Conservation (phyloP, 768 basidiomycete species). For the Suillus discolor region DNA sequence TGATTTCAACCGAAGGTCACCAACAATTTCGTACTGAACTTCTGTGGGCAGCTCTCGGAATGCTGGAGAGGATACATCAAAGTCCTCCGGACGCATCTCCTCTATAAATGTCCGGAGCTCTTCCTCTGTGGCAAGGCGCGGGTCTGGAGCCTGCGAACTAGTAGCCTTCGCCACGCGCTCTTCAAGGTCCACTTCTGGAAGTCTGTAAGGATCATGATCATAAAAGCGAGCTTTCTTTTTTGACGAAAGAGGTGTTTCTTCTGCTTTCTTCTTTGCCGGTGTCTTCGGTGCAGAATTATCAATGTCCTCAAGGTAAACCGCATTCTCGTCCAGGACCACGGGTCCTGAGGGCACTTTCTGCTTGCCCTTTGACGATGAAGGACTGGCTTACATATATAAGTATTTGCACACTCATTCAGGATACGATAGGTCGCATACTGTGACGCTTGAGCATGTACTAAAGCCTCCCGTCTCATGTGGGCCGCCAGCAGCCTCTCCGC, state of each 20-base stretch:
- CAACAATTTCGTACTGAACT: slow-evolving; percentile 97
- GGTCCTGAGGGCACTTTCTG: slow-evolving; percentile 47
- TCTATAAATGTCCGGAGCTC: slow-evolving; percentile 93
- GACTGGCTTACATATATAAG: slow-evolving; percentile 15
- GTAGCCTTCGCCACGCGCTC: slow-evolving; percentile 64
- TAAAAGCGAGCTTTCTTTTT: slow-evolving; percentile 64
- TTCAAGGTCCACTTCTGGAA: slow-evolving; percentile 81
- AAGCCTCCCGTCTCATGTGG: slow-evolving; percentile 86
- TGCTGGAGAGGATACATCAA: slow-evolving; percentile 86
- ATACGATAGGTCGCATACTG: slow-evolving; percentile 37
- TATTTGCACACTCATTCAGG: background rate
- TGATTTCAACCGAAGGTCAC: slow-evolving; percentile 92
- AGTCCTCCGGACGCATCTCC: slow-evolving; percentile 93
- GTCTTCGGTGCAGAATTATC: slow-evolving; percentile 56
- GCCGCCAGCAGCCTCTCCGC: slow-evolving; percentile 94
- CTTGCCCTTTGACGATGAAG: slow-evolving; percentile 42
- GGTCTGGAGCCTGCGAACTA: slow-evolving; percentile 69
- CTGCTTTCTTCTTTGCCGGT: slow-evolving; percentile 36
- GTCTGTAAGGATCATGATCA: slow-evolving; percentile 90
- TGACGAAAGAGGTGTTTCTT: slow-evolving; percentile 46
- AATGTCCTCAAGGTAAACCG: slow-evolving; percentile 90
- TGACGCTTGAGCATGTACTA: slow-evolving; percentile 57
- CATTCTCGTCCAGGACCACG: slow-evolving; percentile 65
- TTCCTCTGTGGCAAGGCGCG: slow-evolving; percentile 93
- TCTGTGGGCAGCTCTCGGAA: slow-evolving; percentile 94